Percentiles rank a stretch among this genome's conserved stretches.
Evolutionary conservation across 106 monocot species (phyloP).

Genomic region (Platanthera zijinensis): DNA sequence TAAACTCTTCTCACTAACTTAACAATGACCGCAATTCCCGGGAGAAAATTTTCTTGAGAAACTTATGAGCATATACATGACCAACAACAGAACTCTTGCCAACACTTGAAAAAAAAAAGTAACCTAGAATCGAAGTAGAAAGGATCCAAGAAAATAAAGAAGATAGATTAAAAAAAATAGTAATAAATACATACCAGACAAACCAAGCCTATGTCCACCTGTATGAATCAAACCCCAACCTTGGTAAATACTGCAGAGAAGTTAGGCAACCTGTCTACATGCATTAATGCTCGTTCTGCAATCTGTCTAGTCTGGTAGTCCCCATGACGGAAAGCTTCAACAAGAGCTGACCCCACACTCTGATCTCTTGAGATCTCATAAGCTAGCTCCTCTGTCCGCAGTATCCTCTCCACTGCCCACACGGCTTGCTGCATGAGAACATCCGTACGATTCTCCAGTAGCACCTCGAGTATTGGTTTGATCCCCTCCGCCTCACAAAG

Average conservation of each 20-base stretch:
- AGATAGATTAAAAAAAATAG: constrained; percentile 3
- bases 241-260: constrained; percentile 85
- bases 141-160: neutral
- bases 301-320: constrained; percentile 78
- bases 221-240: constrained; percentile 14
- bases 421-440: constrained; percentile 58
- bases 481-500: constrained; percentile 63
- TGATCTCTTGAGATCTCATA: constrained; percentile 52
- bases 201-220: constrained; percentile 3
- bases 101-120: constrained; percentile 6
- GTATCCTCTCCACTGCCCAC: constrained; percentile 93
- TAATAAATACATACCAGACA: constrained; percentile 11
- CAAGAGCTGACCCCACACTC: constrained; percentile 69
- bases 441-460: constrained; percentile 48
- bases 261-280: constrained; percentile 80
- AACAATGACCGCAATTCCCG: constrained; percentile 5
- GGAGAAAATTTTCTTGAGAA: neutral
- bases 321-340: constrained; percentile 78
- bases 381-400: constrained; percentile 81
- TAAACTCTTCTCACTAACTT: neutral
- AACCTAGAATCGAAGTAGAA: neutral
- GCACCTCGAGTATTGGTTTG: constrained; percentile 56
- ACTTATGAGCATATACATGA: constrained; percentile 6
- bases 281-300: constrained; percentile 79
- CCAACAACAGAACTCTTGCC: neutral